Evolutionary conservation across 1,139 yeast genomes (phyloP).

Genomic region (Kodamaea sp.): DNA sequence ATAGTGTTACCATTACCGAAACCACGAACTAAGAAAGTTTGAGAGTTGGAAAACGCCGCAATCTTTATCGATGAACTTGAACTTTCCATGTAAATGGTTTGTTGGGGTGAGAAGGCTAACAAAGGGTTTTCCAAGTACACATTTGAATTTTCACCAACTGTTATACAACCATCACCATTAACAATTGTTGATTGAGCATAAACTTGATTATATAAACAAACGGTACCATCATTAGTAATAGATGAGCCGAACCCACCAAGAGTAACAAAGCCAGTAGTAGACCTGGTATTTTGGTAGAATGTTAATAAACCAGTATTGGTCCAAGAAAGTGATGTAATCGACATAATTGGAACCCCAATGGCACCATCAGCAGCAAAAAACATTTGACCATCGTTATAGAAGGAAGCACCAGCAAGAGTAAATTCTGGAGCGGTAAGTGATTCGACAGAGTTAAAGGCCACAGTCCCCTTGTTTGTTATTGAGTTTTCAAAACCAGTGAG

Average conservation of each 20-base stretch:
- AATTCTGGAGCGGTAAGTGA: slow-evolving; percentile 16
- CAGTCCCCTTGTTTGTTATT: slow-evolving; percentile 9
- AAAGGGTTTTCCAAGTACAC: slow-evolving; percentile 18
- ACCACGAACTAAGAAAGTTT: slow-evolving; percentile 28
- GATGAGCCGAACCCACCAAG: slow-evolving; percentile 18
- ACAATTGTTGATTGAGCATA: slow-evolving; percentile 25
- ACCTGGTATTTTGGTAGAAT: slow-evolving; percentile 19
- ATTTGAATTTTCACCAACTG: slow-evolving; percentile 20
- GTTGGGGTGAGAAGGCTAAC: slow-evolving; percentile 16
- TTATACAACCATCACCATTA: slow-evolving; percentile 29
- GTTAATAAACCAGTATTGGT: slow-evolving; percentile 24
- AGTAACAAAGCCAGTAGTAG: slow-evolving; percentile 13
- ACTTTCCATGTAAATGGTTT: slow-evolving; percentile 22
- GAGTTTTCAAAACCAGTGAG: slow-evolving; percentile 5
- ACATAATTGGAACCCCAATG: slow-evolving; percentile 16
- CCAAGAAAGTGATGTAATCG: slow-evolving; percentile 22
- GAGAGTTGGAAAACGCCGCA: slow-evolving; percentile 16
- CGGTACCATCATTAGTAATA: slow-evolving; percentile 27
- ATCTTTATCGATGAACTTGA: slow-evolving; percentile 19
- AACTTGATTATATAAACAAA: slow-evolving; percentile 25
- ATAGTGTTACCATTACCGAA: slow-evolving; percentile 31
- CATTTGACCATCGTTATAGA: slow-evolving; percentile 27
- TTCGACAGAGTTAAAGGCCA: slow-evolving; percentile 11
- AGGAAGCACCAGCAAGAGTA: slow-evolving; percentile 16
- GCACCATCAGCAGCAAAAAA: slow-evolving; percentile 24